phyloP scores from a whole-genome alignment of 768 basidiomycete genomes.

The Xerocomellus amylosporus region DNA sequence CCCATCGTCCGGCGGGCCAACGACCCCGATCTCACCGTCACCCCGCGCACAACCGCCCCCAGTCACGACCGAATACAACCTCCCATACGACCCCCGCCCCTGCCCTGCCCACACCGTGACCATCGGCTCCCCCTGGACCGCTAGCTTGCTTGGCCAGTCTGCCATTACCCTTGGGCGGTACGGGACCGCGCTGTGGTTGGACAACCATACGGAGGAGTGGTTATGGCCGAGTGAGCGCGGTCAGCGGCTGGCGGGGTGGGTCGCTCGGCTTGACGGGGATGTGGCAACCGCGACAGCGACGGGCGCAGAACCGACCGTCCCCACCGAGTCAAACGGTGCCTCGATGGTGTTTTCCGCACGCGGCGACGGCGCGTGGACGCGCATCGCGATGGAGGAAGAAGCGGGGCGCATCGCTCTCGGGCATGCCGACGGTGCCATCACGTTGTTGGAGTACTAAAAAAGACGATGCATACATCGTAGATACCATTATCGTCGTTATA shows the following conservation, averaged over 20 bases:
- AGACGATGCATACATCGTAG: no score
- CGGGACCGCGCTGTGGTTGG: conserved; percentile 67
- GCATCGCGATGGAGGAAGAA: conserved; percentile 39
- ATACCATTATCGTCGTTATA: background rate
- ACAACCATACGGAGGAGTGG: conserved; percentile 56
- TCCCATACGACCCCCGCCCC: conserved; percentile 45
- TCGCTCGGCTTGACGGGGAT: conserved; percentile 1
- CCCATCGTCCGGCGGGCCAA: background rate
- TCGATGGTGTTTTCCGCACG: conserved; percentile 45
- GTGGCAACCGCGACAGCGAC: no score
- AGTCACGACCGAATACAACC: conserved; percentile 31
- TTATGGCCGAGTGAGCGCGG: conserved; percentile 45
- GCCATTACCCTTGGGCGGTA: conserved; percentile 53
- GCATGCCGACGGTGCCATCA: conserved; percentile 43
- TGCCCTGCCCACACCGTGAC: conserved; percentile 29
- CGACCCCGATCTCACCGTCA: background rate
- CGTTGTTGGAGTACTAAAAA: conserved; percentile 45
- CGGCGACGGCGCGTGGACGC: conserved; percentile 49
- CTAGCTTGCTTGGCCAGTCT: conserved; percentile 54
- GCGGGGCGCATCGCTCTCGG: conserved; percentile 38
- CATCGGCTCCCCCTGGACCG: conserved; percentile 44
- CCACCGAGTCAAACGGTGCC: background rate
- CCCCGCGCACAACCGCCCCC: background rate
- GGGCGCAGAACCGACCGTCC: background rate
- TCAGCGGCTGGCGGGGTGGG: conserved; percentile 56